Evolutionary conservation across 2,329 filamentous ascomycete species (phyloP), one percentile per base, ranked within the genome.

Genomic region (Fusarium circinatum): DNA sequence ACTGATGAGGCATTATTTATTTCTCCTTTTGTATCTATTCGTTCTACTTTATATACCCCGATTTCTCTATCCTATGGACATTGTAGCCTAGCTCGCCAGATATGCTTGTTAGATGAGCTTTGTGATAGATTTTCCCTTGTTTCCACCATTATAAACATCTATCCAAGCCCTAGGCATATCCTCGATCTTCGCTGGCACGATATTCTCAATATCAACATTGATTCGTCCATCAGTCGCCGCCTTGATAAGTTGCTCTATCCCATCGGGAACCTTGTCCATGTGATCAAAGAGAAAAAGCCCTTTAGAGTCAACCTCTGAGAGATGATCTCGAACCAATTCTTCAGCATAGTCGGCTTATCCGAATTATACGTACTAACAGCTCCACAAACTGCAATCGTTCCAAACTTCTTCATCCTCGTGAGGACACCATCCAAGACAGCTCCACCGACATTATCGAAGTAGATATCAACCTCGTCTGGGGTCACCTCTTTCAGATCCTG

Each of bases 81-180:
- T 45, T 11, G 6, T 6, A 28, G 18, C 2, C 20, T 28, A 22
- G 26, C 24, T 10, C 18, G 8, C 20, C 14, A 34, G 14, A 15
- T 34, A 36, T 36, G 17, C 17, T 36, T 36, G 34, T 18, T 47
- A 44, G 6, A 68, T 22, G 2, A 73, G n/a, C 28, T 73, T 69
- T 1, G 69, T 73, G 2, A 73, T 44, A 6, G 47, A 73, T 8
- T 72, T 72, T 13, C 65, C 65, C 15, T 28, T 65, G 9, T 72
- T 72, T 12, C 38, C 56, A 5, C 69, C 69, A 11, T 51, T 59
- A 9, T 69, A 72, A 5, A 72, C 38, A 39, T 69, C 34, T 8
- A 60, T 56, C 69, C 70, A 73, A 5, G 52, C 60, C 12, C 63
- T 45, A 1, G 65, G 69, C 15, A 76, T 67, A 18, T 71, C 74